Evolutionary conservation across 1,139 yeast species (phyloP).

Genomic region (Magnusiomyces magnusii): DNA sequence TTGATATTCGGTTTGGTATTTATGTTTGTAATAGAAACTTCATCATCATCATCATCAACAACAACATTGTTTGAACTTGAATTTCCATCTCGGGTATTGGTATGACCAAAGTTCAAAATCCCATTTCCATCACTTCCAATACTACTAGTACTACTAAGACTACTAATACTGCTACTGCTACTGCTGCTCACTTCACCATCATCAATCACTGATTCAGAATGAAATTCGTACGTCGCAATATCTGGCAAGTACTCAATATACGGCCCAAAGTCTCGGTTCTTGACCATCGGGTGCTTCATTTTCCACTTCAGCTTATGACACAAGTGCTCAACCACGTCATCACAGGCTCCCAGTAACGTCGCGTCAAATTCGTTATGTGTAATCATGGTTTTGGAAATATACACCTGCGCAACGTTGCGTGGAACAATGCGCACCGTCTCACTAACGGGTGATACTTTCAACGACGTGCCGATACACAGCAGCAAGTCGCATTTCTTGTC

Average conservation of each 20-base stretch:
- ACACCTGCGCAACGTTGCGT: slow-evolving; percentile 67
- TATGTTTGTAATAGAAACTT: not conserved
- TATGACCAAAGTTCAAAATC: too few species aligned
- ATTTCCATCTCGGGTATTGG: too few species aligned
- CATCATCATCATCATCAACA: too few species aligned
- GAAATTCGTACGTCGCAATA: slow-evolving; percentile 22
- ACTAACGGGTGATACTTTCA: slow-evolving; percentile 95
- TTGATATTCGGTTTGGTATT: not conserved
- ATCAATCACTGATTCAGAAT: slow-evolving; percentile 2
- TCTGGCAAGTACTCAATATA: slow-evolving; percentile 20
- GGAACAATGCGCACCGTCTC: slow-evolving; percentile 76
- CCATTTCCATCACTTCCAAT: not conserved
- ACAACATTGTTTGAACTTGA: too few species aligned
- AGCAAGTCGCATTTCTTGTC: slow-evolving; percentile 66
- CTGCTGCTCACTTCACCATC: not conserved
- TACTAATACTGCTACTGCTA: not conserved
- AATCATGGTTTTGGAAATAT: slow-evolving; percentile 77
- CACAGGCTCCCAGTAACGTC: slow-evolving; percentile 76
- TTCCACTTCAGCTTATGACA: slow-evolving; percentile 59
- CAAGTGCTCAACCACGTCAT: slow-evolving; percentile 69
- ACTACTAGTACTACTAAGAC: not conserved
- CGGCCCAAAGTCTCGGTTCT: slow-evolving; percentile 19
- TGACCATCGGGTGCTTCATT: slow-evolving; percentile 47
- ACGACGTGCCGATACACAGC: slow-evolving; percentile 86
- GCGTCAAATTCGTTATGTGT: slow-evolving; percentile 75